These are phyloP conservation scores for Podila minutissima DNA, from an alignment of 192 early-diverging fungal species.

Conservation along the genomic window DNA sequence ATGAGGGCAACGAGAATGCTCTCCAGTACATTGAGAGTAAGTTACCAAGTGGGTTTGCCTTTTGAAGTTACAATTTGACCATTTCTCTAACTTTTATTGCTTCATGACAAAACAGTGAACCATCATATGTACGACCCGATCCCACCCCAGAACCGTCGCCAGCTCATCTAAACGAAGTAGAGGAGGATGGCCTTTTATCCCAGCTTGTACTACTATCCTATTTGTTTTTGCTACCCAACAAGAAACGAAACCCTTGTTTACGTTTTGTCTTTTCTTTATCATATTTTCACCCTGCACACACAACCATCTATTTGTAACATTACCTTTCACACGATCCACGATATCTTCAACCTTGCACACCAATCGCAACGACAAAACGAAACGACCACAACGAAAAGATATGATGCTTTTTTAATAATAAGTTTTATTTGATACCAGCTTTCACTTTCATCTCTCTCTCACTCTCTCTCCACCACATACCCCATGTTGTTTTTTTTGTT, in stretches of 20 bases:
- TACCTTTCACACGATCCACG: too few relatives aligned
- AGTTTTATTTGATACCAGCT: too few relatives aligned
- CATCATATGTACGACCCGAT: slow-evolving; percentile 32
- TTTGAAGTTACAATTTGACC: not conserved
- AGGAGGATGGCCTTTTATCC: not conserved
- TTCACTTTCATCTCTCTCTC: too few relatives aligned
- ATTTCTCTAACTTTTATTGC: not conserved
- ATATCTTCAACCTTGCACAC: too few relatives aligned
- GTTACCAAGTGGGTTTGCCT: not conserved
- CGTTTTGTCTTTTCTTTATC: not conserved
- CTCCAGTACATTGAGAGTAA: slow-evolving; percentile 38
- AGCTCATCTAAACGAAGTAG: slow-evolving; percentile 13
- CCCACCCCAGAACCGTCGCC: slow-evolving; percentile 35
- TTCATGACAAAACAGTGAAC: slow-evolving; percentile 25
- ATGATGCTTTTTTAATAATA: too few relatives aligned
- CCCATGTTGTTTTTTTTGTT: not conserved
- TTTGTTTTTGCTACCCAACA: too few relatives aligned
- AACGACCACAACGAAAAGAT: too few relatives aligned
- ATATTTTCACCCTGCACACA: not conserved
- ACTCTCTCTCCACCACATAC: not conserved
- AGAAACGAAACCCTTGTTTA: too few relatives aligned
- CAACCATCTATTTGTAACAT: too few relatives aligned
- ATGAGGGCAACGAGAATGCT: slow-evolving; percentile 11
- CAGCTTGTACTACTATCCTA: too few relatives aligned
- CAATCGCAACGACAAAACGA: too few relatives aligned